Evolutionary conservation across 2,329 filamentous ascomycete genomes (phyloP).

Genomic region (Botrytis aclada): DNA sequence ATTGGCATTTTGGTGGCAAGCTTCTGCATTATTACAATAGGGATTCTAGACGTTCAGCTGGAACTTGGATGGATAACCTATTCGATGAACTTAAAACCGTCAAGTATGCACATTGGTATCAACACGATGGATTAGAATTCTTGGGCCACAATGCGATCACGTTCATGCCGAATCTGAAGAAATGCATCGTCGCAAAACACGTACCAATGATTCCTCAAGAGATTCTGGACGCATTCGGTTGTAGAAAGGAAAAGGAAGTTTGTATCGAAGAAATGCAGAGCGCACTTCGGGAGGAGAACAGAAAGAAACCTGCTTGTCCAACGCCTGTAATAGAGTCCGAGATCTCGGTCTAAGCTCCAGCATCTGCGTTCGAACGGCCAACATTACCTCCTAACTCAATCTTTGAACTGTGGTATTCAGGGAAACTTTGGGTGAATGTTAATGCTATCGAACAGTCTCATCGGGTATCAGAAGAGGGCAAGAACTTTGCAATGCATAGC

Average conservation of each 20-base stretch:
- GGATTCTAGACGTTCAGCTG: background rate
- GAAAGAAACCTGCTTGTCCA: background rate
- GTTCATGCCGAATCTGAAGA: background rate
- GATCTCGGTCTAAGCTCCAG: too few relatives aligned
- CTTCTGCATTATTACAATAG: background rate
- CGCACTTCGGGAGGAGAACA: background rate
- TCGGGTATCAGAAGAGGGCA: background rate
- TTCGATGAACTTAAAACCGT: background rate
- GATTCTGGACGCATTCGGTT: background rate
- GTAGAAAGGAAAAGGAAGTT: background rate
- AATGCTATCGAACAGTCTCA: background rate
- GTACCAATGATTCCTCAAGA: background rate
- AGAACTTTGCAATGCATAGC: background rate
- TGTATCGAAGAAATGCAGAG: background rate
- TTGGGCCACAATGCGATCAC: background rate
- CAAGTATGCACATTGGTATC: background rate
- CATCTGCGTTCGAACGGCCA: background rate
- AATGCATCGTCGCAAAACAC: background rate
- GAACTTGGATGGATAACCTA: background rate
- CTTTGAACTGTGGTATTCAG: background rate
- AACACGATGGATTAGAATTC: background rate
- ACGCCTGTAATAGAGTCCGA: background rate
- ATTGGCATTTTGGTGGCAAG: background rate
- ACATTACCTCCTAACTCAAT: accelerated
- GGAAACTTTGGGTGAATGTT: background rate